Base-by-base conservation (phyloP, 306 rosid genomes). In the Macrotyloma uniflorum region DNA sequence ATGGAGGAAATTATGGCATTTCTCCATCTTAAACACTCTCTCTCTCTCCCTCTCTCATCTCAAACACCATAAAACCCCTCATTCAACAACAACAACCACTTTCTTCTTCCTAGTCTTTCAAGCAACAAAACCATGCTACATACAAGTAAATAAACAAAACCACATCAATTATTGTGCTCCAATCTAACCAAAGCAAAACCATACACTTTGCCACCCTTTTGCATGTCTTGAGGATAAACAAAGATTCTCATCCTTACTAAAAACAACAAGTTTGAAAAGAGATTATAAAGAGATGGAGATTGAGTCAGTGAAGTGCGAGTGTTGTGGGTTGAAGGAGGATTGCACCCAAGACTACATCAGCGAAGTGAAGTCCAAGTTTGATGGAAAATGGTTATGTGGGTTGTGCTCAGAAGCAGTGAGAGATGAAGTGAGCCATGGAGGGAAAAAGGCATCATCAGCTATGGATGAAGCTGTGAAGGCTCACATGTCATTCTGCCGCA, bases 341-440 rank as follows among this genome's bases (percentile, higher is more conserved):
- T 96, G 99, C 86, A 96, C 99, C 1, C 93, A 91, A 78, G 93
- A 86, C 38, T 93, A 96, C 28, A 96, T 93, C 63, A 78, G 70
- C 5, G 84, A 88, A 45, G 94, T 96, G 24, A 91, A 91, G 82
- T 83, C 88, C 8, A 93, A 91, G 32, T 96, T 96, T 42, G 89
- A 90, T 35, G 97, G 93, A 2, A 96, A 91, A 91, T 96, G 99
- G 99, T 83, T 96, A 1, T 96, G 99, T 87, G 99, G 99, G 75
- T 79, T 96, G 74, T 96, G 99, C 83, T 93, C 99, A 53, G 99
- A 96, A 87, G 99, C 99, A 22, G 99, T 96, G 0, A 89, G 96
- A 71, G 98, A 96, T 67, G 99, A 96, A 82, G 91, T 87, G 30
- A 83, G 73, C 40, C 38, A 59, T 75, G 85, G 89, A 71, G 93